A percentile compares a stretch with the other conserved stretches of the same genome.
phyloP scores from a whole-genome alignment of 1,284 basidiomycete genomes.

The Apiotrichum akiyoshidainum region DNA sequence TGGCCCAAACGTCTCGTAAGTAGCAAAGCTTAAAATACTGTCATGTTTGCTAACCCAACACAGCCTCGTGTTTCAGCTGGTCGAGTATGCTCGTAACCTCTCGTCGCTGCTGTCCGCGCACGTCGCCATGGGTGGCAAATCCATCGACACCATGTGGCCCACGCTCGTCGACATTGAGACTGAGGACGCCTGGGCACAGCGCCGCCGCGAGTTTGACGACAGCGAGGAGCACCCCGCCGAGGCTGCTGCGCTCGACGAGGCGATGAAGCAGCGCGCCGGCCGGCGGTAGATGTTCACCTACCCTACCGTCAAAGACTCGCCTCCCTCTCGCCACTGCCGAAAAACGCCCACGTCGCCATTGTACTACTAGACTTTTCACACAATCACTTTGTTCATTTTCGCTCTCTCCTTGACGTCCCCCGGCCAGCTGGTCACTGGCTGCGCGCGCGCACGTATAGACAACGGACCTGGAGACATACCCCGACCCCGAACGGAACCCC shows the following conservation, averaged over 20 bases:
- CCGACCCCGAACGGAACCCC: too few relatives aligned
- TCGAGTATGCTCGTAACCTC: conserved; percentile 85
- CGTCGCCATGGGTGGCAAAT: conserved; percentile 8
- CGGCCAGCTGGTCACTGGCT: too few relatives aligned
- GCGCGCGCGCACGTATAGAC: too few relatives aligned
- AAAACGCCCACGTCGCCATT: too few relatives aligned
- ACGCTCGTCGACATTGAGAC: conserved; percentile 59
- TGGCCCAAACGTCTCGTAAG: conserved; percentile 93
- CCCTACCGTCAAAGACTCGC: not conserved
- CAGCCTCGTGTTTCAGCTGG: conserved; percentile 91
- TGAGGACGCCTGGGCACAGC: conserved; percentile 79
- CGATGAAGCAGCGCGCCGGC: conserved; percentile 28
- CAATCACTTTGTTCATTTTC: not conserved
- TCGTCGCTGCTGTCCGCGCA: conserved; percentile 59
- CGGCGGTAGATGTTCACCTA: not conserved
- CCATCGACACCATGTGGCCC: conserved; percentile 34
- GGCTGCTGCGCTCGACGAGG: conserved; percentile 36
- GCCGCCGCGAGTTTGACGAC: conserved; percentile 65
- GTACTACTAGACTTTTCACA: not conserved
- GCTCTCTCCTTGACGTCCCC: not conserved
- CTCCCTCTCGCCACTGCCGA: too few relatives aligned
- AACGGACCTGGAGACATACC: too few relatives aligned
- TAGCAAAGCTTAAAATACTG: conserved; percentile 29
- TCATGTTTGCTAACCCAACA: not conserved
- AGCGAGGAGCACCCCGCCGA: conserved; percentile 42